These are phyloP conservation scores for Mortierella sp. DNA, from an alignment of 371 early-diverging fungal species.

Conservation along the genomic window DNA sequence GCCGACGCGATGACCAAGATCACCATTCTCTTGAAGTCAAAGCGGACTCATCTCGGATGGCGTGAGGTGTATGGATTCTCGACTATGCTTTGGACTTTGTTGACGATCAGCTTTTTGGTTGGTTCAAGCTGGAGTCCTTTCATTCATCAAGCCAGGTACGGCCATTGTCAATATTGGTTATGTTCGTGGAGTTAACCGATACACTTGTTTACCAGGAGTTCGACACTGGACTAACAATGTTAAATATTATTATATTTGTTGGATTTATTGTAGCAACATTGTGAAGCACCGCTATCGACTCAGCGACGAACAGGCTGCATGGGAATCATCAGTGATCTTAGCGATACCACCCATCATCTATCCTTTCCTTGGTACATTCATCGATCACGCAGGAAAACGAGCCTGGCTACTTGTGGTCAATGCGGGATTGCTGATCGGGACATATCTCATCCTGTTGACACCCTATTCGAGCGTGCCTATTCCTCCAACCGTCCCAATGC, in stretches of 20 bases:
- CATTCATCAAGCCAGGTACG: slow-evolving; percentile 51
- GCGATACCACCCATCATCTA: slow-evolving; percentile 45
- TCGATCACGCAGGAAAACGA: slow-evolving; percentile 46
- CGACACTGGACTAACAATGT: too few species aligned
- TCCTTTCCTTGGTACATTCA: slow-evolving; percentile 47
- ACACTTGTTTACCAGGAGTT: too few species aligned
- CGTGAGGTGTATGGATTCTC: slow-evolving; percentile 49
- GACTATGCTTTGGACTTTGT: slow-evolving; percentile 45
- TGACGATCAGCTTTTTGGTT: slow-evolving; percentile 43
- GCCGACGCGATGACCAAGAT: slow-evolving; percentile 48
- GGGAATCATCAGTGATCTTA: slow-evolving; percentile 41
- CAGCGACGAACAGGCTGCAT: slow-evolving; percentile 39
- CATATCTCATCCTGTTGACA: slow-evolving; percentile 33
- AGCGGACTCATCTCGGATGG: slow-evolving; percentile 43
- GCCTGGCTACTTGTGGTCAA: slow-evolving; percentile 47
- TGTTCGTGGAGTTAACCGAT: too few species aligned
- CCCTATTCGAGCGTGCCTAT: slow-evolving; percentile 30
- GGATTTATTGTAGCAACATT: slow-evolving; percentile 24
- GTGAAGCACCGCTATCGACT: slow-evolving; percentile 45
- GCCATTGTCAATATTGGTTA: background rate
- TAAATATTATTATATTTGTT: background rate
- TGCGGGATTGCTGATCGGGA: slow-evolving; percentile 33
- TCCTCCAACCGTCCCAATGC: slow-evolving; percentile 54
- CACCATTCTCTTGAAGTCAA: slow-evolving; percentile 48
- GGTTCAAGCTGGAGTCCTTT: slow-evolving; percentile 56